A percentile compares a stretch with the other conserved stretches of the same genome.
Conservation (phyloP, 768 basidiomycete species). For the Fibroporia radiculosa region DNA sequence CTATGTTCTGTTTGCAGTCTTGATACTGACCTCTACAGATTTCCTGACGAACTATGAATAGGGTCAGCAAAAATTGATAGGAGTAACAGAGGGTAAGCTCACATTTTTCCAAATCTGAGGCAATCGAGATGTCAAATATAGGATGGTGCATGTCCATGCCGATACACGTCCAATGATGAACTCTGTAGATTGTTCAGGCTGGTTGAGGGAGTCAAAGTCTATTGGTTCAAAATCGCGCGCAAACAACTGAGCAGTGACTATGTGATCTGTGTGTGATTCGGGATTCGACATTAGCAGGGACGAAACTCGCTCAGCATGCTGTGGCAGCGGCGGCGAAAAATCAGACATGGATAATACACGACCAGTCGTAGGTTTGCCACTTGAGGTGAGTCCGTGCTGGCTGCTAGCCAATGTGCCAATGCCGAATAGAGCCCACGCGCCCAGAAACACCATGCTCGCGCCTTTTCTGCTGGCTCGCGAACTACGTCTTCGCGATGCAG, state of each 20-base stretch:
- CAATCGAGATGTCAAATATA: constrained; percentile 89
- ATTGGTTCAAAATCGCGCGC: background rate
- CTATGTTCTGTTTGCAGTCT: constrained; percentile 1
- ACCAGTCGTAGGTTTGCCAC: constrained; percentile 32
- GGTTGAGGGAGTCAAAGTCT: constrained; percentile 15
- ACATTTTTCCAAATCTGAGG: constrained; percentile 99
- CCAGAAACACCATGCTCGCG: constrained; percentile 76
- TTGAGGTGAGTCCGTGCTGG: constrained; percentile 20
- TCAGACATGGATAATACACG: constrained; percentile 40
- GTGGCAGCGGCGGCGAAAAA: too few species aligned
- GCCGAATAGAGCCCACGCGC: constrained; percentile 68
- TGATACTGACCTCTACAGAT: constrained; percentile 80
- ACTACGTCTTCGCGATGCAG: constrained; percentile 18
- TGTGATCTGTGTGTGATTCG: background rate
- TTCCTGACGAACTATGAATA: constrained; percentile 66
- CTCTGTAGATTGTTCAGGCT: constrained; percentile 27
- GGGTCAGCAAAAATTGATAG: background rate
- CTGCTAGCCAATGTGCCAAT: constrained; percentile 42
- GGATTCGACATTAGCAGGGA: too few species aligned
- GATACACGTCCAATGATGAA: constrained; percentile 82
- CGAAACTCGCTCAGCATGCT: too few species aligned
- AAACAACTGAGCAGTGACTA: constrained; percentile 1
- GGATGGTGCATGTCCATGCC: constrained; percentile 89
- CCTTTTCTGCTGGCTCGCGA: constrained; percentile 65
- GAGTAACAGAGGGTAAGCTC: constrained; percentile 38